Conservation (phyloP, 2,329 filamentous ascomycete genomes). For the Colletotrichum salicis region DNA sequence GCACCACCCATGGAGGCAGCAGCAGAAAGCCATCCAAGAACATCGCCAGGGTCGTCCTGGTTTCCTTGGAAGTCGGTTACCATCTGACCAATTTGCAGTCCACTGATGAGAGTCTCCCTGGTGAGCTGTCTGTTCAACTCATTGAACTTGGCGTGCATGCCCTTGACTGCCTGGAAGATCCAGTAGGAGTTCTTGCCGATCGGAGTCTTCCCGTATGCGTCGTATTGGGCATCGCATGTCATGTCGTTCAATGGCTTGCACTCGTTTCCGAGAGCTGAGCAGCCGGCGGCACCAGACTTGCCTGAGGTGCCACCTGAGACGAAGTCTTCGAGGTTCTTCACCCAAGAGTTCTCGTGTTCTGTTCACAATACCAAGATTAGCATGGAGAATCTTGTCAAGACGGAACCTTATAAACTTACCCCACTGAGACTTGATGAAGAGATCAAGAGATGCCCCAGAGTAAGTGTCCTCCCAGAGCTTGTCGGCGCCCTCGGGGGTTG, state of each 20-base stretch:
- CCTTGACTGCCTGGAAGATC: conserved; percentile 30
- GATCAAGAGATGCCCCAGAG: conserved; percentile 8
- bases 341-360: conserved; percentile 25
- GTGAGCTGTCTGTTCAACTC: conserved; percentile 26
- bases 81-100: conserved; percentile 15
- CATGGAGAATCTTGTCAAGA: neutral
- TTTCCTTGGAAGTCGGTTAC: conserved; percentile 22
- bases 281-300: conserved; percentile 24
- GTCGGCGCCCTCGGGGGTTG: conserved; percentile 13
- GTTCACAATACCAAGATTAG: neutral
- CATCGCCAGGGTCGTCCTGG: conserved; percentile 7
- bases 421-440: conserved; percentile 21
- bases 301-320: conserved; percentile 22
- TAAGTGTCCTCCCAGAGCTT: conserved; percentile 14
- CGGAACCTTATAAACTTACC: neutral
- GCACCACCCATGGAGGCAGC: conserved; percentile 20
- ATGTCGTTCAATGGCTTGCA: conserved; percentile 23
- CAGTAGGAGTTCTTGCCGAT: conserved; percentile 24
- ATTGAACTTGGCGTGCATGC: conserved; percentile 28
- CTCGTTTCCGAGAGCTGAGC: conserved; percentile 15
- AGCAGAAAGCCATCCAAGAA: conserved; percentile 13
- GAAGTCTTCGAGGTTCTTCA: conserved; percentile 20
- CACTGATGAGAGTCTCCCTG: conserved; percentile 18
- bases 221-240: conserved; percentile 14
- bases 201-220: conserved; percentile 1